These are phyloP conservation scores for Cydonia oblonga DNA, from an alignment of 331 rosid species.

Conservation along the genomic window DNA sequence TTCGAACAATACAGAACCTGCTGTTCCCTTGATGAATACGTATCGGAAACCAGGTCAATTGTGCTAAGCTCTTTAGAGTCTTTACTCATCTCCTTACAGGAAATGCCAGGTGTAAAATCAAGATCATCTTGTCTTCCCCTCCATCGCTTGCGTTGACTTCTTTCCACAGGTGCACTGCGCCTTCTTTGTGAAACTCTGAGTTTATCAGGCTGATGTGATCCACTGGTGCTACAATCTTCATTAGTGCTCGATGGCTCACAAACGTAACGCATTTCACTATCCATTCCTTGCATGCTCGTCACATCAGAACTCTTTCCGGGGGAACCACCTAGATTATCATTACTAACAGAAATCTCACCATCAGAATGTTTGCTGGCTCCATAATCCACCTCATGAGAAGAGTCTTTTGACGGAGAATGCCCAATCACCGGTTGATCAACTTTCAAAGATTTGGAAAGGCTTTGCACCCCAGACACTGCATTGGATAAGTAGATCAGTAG, in stretches of 20 bases:
- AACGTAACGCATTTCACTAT: constrained; percentile 58
- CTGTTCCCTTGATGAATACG: constrained; percentile 38
- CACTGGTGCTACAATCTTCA: constrained; percentile 96
- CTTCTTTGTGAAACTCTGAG: constrained; percentile 42
- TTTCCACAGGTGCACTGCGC: constrained; percentile 48
- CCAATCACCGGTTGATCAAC: constrained; percentile 39
- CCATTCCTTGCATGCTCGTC: constrained; percentile 50
- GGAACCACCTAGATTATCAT: constrained; percentile 43
- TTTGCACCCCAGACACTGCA: constrained; percentile 39
- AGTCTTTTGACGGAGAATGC: constrained; percentile 46
- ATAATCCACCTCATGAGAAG: constrained; percentile 53
- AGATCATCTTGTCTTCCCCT: constrained; percentile 73
- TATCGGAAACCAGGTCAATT: constrained; percentile 21
- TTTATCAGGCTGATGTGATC: constrained; percentile 53
- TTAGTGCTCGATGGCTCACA: constrained; percentile 45
- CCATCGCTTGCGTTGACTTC: constrained; percentile 93
- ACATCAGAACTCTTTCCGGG: constrained; percentile 72
- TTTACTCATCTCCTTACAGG: constrained; percentile 36
- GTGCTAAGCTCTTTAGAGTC: constrained; percentile 30
- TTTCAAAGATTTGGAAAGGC: constrained; percentile 38
- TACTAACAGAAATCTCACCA: constrained; percentile 66
- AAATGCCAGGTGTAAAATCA: constrained; percentile 29
- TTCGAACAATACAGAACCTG: constrained; percentile 36
- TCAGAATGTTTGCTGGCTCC: constrained; percentile 63
- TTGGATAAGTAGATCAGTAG: constrained; percentile 10